Base-by-base conservation (phyloP, 345 rosid genomes). In the Eucalyptus sp. region DNA sequence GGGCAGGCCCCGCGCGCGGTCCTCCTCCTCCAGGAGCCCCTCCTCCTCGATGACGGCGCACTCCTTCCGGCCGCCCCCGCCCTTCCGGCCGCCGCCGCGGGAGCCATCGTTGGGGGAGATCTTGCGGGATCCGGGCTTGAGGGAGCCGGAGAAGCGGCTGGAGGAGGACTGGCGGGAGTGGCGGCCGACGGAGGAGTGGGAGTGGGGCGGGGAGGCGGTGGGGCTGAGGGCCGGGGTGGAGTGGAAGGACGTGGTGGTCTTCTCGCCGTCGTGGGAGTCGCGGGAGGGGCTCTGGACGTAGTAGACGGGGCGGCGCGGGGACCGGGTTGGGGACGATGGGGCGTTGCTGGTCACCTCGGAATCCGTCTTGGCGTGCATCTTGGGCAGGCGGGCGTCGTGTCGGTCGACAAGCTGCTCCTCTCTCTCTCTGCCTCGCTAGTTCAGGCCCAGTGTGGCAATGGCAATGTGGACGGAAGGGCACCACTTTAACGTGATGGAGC, bases 261-360 rank as follows among this genome's bases (percentile, higher is more conserved):
- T 98, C 94, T 98, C 99, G 22, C 99, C 99, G 88, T 98, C 99
- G 94, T 95, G 99, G 17, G 99, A 97, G 89, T 97, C 99, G 7
- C 99, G 92, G 2, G 99, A 97, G 3, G 99, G 99, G 87, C 97
- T 95, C 93, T 98, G 99, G 56, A 98, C 99, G 87, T 94, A 98
- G 95, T 98, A 98, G 27, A 90, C 99, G 7, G 98, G 96, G 6
- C 99, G 93, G 76, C 98, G 99, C 0, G 98, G 98, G 88, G 99
- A 97, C 90, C 99, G 95, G 9, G 97, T 89, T 14, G 99, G 99
- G 15, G 99, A 96, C 4, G 99, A 97, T 2, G 97, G 93, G 29
- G 99, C 97, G 80, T 94, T 91, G 93, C 99, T 98, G 51, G 99
- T 98, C n/a, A 95, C 99, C 92, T 98, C 99, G 5, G 99, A 98